These are phyloP conservation scores for Trichoderma sp. DNA, from an alignment of 2,329 filamentous ascomycete species.

Conservation along the genomic window DNA sequence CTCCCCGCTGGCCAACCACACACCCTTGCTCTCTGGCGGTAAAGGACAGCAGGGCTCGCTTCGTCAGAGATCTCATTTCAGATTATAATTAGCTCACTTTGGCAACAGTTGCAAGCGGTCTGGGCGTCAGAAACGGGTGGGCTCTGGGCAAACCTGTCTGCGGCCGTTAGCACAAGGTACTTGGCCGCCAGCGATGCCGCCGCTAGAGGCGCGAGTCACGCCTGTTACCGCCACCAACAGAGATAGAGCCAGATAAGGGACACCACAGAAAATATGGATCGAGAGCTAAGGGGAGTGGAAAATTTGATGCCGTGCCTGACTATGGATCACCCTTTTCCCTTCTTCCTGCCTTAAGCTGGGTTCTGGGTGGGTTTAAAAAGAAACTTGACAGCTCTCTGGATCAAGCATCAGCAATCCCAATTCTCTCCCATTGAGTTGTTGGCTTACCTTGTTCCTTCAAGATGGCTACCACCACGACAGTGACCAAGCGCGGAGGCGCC, in stretches of 20 bases:
- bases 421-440: constrained; percentile 6
- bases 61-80: constrained; percentile 16
- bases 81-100: constrained; percentile 12
- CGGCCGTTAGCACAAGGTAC: constrained; percentile 1
- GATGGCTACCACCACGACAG: constrained; percentile 17
- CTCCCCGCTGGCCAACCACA: constrained; percentile 5
- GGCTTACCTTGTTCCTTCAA: neutral
- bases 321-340: constrained; percentile 14
- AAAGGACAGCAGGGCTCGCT: constrained; percentile 9
- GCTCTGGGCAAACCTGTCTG: neutral
- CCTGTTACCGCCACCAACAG: neutral
- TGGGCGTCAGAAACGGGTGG: neutral
- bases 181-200: neutral
- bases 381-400: neutral
- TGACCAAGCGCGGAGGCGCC: constrained; percentile 12
- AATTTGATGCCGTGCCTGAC: constrained; percentile 18
- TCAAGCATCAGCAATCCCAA: neutral
- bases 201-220: neutral
- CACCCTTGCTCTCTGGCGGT: constrained; percentile 2
- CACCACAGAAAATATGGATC: constrained; percentile 16
- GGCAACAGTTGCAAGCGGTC: constrained; percentile 2
- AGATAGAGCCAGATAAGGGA: constrained; percentile 10
- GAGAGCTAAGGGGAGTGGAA: constrained; percentile 9
- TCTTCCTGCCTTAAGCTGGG: constrained; percentile 12
- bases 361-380: constrained; percentile 8